Evolutionary conservation across 2,329 filamentous ascomycete species (phyloP), one percentile per base, ranked within the genome.

Genomic region (Diplodia intermedia): DNA sequence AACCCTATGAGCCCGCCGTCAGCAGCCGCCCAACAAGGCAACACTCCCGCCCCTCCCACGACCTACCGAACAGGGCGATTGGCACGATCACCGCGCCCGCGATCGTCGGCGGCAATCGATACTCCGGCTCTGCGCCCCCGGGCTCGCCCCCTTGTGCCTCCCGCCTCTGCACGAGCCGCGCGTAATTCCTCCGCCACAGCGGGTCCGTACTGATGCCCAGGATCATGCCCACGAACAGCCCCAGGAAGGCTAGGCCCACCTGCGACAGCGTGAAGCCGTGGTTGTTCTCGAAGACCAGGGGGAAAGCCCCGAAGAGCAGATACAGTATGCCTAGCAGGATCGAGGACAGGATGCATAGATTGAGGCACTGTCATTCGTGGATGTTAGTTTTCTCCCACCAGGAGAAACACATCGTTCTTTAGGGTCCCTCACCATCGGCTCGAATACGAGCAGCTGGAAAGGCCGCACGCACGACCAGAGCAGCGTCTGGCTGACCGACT

Each of bases 281-380:
- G 56, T 91, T 89, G 54, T 85, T 86, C 31, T 84, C 78, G 75
- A 97, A 97, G 18, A 97, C 89, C 54, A 96, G 82, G 5, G 90
- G 87, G 74, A 97, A 97, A 0, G 93, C 93, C 23, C 93, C 93
- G 77, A 97, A 96, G 82, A 96, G 97, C 49, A 97, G 87, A 76
- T 97, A 97, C 2, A 97, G 81, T 54, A 97, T 90, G 5, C 93
- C 94, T 8, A 97, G 84, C n/a, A 97, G 82, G 66, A 97, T 87
- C 49, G 93, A 92, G 0, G 91, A 92, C 73, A 94, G 91, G 26
- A 95, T 80, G 78, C 93, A 95, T 31, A 97, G 87, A 72, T 89
- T 88, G 68, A 95, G 82, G 69, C 90, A 91, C 78, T 80, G 68
- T 20, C 54, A 56, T 69, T 63, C 47, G 60, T 38, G 60, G 60